phyloP scores from a whole-genome alignment of 2,329 filamentous ascomycete genomes.

The Sarocladiaceae sp. region DNA sequence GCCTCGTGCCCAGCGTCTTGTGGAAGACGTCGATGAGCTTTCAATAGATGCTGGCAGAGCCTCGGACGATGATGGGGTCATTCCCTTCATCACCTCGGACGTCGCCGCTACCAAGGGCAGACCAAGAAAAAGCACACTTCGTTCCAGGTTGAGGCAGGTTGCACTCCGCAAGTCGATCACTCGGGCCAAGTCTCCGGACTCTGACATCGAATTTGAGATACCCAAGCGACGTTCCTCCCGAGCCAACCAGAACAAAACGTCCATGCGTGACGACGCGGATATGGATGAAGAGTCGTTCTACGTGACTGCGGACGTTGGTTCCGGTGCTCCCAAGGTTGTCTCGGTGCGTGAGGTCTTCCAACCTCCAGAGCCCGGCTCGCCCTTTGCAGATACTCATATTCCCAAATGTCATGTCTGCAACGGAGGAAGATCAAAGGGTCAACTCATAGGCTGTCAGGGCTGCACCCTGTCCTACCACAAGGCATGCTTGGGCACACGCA shows the following conservation, averaged over 20 bases:
- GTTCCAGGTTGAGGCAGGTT: not conserved
- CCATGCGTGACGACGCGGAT: slow-evolving; percentile 45
- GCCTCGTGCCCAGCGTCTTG: not conserved
- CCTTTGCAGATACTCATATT: slow-evolving; percentile 66
- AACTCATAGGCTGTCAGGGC: slow-evolving; percentile 82
- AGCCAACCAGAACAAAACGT: slow-evolving; percentile 34
- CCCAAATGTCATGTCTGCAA: slow-evolving; percentile 66
- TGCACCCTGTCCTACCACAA: slow-evolving; percentile 82
- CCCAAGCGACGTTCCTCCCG: slow-evolving; percentile 41
- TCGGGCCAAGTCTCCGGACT: slow-evolving; percentile 23
- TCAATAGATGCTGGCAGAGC: not conserved
- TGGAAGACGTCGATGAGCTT: slow-evolving; percentile 9
- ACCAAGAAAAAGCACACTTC: too few relatives aligned
- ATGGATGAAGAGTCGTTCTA: slow-evolving; percentile 55
- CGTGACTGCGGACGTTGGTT: slow-evolving; percentile 16
- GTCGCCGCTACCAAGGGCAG: slow-evolving; percentile 14
- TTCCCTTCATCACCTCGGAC: slow-evolving; percentile 31
- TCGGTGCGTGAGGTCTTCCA: slow-evolving; percentile 71
- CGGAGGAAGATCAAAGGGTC: slow-evolving; percentile 43
- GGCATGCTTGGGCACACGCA: slow-evolving; percentile 68
- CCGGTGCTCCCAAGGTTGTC: slow-evolving; percentile 42
- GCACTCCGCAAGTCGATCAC: not conserved
- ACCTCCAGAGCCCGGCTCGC: slow-evolving; percentile 49
- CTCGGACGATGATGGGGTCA: slow-evolving; percentile 24
- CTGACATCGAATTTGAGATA: slow-evolving; percentile 48